Percentiles rank a stretch among this genome's conserved stretches.
phyloP scores from a whole-genome alignment of 2,329 filamentous ascomycete species.

The Thyridium curvatum region DNA sequence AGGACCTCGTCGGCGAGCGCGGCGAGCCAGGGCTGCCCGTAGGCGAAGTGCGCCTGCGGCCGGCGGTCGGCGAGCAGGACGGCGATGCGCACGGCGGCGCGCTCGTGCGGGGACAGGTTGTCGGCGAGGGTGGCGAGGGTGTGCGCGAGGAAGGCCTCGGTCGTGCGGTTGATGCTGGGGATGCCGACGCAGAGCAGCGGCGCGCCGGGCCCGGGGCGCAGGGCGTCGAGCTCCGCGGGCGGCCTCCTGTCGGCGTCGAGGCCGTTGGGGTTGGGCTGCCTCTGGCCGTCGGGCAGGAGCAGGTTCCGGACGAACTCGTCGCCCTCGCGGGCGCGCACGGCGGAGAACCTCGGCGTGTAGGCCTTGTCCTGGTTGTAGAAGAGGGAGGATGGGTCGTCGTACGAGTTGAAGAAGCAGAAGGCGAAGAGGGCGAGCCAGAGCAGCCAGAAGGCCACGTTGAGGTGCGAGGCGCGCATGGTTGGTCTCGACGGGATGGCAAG shows the following conservation, averaged over 20 bases:
- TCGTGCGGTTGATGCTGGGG: slow-evolving; percentile 24
- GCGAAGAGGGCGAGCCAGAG: slow-evolving; percentile 17
- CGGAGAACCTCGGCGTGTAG: slow-evolving; percentile 19
- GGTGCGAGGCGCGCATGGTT: slow-evolving; percentile 1
- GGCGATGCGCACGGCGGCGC: slow-evolving; percentile 21
- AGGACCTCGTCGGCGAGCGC: slow-evolving; percentile 25
- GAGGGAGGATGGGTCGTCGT: slow-evolving; percentile 25
- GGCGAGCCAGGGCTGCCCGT: slow-evolving; percentile 21
- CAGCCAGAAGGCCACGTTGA: slow-evolving; percentile 20
- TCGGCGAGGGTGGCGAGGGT: slow-evolving; percentile 24
- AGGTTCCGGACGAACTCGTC: slow-evolving; percentile 13
- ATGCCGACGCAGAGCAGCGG: slow-evolving; percentile 23
- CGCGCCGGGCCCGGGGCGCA: background rate
- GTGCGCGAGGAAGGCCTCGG: slow-evolving; percentile 18
- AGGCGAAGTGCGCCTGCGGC: slow-evolving; percentile 22
- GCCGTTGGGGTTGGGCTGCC: too few relatives aligned
- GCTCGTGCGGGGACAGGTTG: slow-evolving; percentile 20
- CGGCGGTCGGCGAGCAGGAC: slow-evolving; percentile 26
- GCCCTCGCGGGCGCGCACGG: slow-evolving; percentile 16
- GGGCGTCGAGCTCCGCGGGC: slow-evolving; percentile 1
- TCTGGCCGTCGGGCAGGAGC: too few relatives aligned
- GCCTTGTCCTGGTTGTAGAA: slow-evolving; percentile 21
- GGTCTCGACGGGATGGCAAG: too few relatives aligned
- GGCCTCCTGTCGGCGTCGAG: too few relatives aligned
- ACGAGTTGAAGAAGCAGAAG: slow-evolving; percentile 21